These are phyloP conservation scores for Schizosaccharomyces cryophilus DNA, from an alignment of 805 yeast species.

Conservation along the genomic window DNA sequence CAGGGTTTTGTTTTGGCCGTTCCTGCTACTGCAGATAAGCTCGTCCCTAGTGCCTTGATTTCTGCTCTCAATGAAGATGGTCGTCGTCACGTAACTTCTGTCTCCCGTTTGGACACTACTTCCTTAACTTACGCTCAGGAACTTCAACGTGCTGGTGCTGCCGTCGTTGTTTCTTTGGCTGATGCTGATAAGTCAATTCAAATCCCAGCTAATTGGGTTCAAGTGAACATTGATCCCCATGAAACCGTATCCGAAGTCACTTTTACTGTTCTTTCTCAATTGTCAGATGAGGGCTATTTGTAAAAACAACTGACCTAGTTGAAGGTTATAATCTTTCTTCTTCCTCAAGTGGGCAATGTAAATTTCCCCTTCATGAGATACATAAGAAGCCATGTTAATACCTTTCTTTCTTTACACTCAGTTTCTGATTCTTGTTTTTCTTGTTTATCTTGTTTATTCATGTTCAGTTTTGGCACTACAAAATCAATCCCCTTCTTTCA, in stretches of 20 bases:
- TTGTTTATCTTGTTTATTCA: too few species aligned
- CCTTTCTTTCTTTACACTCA: too few species aligned
- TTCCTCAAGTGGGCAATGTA: too few species aligned
- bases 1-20: constrained; percentile 73
- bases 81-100: constrained; percentile 50
- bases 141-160: constrained; percentile 72
- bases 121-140: constrained; percentile 30
- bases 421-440: too few species aligned
- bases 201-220: background rate
- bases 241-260: background rate
- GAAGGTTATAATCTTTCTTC: too few species aligned
- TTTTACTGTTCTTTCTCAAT: background rate
- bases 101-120: constrained; percentile 23
- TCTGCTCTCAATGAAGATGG: constrained; percentile 80
- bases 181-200: constrained; percentile 8
- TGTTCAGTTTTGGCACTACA: too few species aligned
- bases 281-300: background rate
- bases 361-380: too few species aligned
- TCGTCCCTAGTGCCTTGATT: constrained; percentile 60
- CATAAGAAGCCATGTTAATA: too few species aligned
- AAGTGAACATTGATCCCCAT: background rate
- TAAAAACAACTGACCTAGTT: background rate
- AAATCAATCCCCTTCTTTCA: too few species aligned
- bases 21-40: constrained; percentile 36
- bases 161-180: constrained; percentile 47